phyloP scores from a whole-genome alignment of 257 asterid genomes.

The Striga asiatica region DNA sequence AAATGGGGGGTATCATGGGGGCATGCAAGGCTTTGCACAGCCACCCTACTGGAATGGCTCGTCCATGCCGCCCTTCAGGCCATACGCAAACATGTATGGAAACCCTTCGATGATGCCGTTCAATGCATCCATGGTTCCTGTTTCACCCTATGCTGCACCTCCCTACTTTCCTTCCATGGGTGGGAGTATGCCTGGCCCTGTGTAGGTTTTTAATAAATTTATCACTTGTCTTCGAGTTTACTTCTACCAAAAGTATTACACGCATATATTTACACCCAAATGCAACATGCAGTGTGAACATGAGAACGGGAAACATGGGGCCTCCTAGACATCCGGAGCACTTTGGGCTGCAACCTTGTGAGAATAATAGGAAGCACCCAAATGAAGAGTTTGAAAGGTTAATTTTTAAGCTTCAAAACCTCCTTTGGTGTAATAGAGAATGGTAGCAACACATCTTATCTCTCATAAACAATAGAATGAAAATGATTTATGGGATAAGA shows the following conservation, averaged over 20 bases:
- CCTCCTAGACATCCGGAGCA: slow-evolving; percentile 30
- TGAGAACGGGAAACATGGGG: slow-evolving; percentile 39
- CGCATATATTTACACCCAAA: slow-evolving; percentile 14
- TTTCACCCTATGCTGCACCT: slow-evolving; percentile 34
- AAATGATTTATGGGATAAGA: no score
- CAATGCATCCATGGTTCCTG: slow-evolving; percentile 45
- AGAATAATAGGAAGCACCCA: slow-evolving; percentile 35
- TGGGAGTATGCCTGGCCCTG: slow-evolving; percentile 28
- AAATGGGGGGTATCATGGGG: slow-evolving; percentile 45
- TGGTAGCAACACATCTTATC: no score
- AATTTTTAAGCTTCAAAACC: slow-evolving; percentile 14
- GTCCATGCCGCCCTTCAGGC: slow-evolving; percentile 32
- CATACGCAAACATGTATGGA: slow-evolving; percentile 44
- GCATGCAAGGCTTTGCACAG: slow-evolving; percentile 49
- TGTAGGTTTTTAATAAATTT: slow-evolving; percentile 29
- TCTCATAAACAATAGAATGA: no score
- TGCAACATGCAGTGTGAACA: slow-evolving; percentile 36
- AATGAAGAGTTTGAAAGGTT: slow-evolving; percentile 47
- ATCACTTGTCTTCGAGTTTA: slow-evolving; percentile 7
- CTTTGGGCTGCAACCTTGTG: slow-evolving; percentile 32
- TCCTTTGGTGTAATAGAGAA: no score
- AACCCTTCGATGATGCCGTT: slow-evolving; percentile 57
- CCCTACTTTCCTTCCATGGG: slow-evolving; percentile 32
- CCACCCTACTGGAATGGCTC: slow-evolving; percentile 59
- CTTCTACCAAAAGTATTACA: not conserved